phyloP scores from a whole-genome alignment of 2,329 filamentous ascomycete genomes.

The Aspergillus felis region DNA sequence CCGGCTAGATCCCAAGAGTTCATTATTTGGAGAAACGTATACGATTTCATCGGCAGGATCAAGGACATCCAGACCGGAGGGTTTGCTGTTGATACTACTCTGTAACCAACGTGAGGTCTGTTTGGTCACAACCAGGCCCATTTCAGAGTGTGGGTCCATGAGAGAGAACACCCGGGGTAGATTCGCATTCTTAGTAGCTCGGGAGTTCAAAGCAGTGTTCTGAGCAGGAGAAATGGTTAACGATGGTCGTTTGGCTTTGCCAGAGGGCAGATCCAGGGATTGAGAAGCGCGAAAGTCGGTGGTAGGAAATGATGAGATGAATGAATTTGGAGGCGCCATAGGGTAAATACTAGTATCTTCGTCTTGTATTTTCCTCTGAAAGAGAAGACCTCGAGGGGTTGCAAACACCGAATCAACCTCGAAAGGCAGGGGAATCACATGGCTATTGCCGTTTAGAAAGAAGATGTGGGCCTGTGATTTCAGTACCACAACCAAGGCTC shows the following conservation, averaged over 20 bases:
- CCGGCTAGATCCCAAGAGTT: slow-evolving; percentile 24
- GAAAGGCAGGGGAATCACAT: slow-evolving; percentile 90
- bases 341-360: slow-evolving; percentile 30
- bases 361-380: slow-evolving; percentile 69
- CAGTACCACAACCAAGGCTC: slow-evolving; percentile 84
- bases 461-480: slow-evolving; percentile 91
- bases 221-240: slow-evolving; percentile 47
- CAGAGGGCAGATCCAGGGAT: slow-evolving; percentile 30
- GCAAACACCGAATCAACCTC: slow-evolving; percentile 86
- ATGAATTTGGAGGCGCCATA: slow-evolving; percentile 73
- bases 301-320: slow-evolving; percentile 64
- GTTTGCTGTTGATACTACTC: slow-evolving; percentile 22
- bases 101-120: slow-evolving; percentile 31
- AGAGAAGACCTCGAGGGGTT: slow-evolving; percentile 74
- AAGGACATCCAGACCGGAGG: slow-evolving; percentile 53
- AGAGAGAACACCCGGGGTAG: slow-evolving; percentile 69
- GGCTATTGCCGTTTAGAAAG: slow-evolving; percentile 80
- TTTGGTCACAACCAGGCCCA: slow-evolving; percentile 72
- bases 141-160: slow-evolving; percentile 78
- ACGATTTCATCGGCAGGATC: slow-evolving; percentile 77
- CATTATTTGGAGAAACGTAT: slow-evolving; percentile 70
- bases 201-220: slow-evolving; percentile 54
- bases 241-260: slow-evolving; percentile 43
- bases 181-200: slow-evolving; percentile 55
- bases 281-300: slow-evolving; percentile 34